Base-by-base conservation (phyloP, 306 rosid species). In the Canavalia gladiata region DNA sequence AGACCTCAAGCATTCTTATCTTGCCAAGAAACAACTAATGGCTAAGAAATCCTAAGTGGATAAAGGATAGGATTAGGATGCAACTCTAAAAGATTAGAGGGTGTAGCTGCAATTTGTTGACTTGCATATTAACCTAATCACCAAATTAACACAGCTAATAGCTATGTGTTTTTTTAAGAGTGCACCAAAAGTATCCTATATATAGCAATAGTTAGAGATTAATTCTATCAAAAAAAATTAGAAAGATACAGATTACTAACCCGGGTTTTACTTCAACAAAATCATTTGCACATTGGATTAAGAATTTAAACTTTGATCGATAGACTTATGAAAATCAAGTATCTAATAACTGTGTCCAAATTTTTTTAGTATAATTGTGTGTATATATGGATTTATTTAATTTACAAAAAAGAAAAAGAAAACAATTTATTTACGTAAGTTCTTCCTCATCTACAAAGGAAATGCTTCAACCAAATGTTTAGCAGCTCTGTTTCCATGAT, bases 401-500 rank as follows among this genome's bases (percentile, higher is more conserved):
- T 10, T 77, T 37, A 35, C 29, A 46, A 46, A 58, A 5, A 56
- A 79, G 4, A 4, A 0, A 45, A 57, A 59, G 78, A 80, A 58
- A 70, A 63, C 35, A 72, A 72, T 31, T 50, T 59, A 49, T 12
- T 25, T 45, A 34, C 83, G 55, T 72, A 80, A 71, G 39, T 68
- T n/a, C 6, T 31, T 68, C 12, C 58, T 68, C 62, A 56, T 68
- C 68, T 25, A 58, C 46, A 54, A 35, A 2, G 72, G 7, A 63
- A 49, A 54, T 51, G 45, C 74, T 51, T 52, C 29, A 52, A 10
- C 80, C 68, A 55, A 54, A 37, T 81, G 66, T 69, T 68, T 75
- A 46, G 76, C 63, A 33, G 41, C 43, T 72, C 72, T 76, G 77
- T 51, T 69, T 30, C 66, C 65, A 82, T 28, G 28, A 73, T 57